phyloP scores from a whole-genome alignment of 164 flowering plant species.

The Cinnamomum micranthum region DNA sequence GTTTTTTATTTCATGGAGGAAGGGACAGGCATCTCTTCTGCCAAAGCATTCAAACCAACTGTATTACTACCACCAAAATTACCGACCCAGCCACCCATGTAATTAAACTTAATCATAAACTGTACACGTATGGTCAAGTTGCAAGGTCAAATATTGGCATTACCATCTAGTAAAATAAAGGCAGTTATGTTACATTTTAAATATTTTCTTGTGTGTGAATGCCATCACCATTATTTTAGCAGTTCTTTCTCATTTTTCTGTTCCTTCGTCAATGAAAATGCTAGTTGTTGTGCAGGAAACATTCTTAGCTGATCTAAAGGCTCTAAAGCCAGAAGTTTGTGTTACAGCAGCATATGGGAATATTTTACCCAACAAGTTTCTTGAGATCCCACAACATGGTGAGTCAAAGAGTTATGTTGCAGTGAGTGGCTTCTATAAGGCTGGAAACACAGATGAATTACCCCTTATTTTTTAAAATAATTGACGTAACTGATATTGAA shows the following conservation, averaged over 20 bases:
- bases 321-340: slow-evolving; percentile 83
- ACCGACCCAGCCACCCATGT: too few relatives aligned
- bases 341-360: slow-evolving; percentile 98
- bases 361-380: slow-evolving; percentile 83
- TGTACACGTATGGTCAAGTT: background rate
- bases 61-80: background rate
- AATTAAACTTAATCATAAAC: background rate
- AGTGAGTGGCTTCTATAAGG: background rate
- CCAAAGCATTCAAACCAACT: background rate
- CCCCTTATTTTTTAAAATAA: too few relatives aligned
- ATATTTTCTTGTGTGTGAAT: background rate
- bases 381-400: slow-evolving; percentile 78
- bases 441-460: too few relatives aligned
- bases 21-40: background rate
- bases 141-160: background rate
- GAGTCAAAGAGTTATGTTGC: slow-evolving; percentile 22
- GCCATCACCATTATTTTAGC: background rate
- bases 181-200: background rate
- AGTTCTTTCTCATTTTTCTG: slow-evolving; percentile 6
- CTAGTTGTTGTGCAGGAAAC: slow-evolving; percentile 45
- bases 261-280: background rate
- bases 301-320: slow-evolving; percentile 65
- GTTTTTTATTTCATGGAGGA: background rate
- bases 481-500: too few relatives aligned
- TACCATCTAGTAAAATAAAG: background rate